Conservation (phyloP, 805 yeast genomes). For the Cyberlindnera mississippiensis region DNA sequence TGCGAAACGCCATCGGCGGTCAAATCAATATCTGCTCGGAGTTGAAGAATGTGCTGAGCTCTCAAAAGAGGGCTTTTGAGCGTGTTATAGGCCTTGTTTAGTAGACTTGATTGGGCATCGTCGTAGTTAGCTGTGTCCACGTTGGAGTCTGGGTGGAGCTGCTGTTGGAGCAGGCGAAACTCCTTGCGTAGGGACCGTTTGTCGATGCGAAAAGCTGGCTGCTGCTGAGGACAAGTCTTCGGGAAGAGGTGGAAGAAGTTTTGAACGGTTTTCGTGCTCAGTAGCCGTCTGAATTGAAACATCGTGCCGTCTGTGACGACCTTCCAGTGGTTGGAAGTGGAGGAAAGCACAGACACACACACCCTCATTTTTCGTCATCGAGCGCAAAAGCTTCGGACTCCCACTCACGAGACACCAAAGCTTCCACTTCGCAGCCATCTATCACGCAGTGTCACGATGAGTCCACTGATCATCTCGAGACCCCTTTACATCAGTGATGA, state of each 20-base stretch:
- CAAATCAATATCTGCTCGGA: conserved; percentile 45
- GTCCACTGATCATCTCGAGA: conserved; percentile 36
- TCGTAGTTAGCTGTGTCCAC: conserved; percentile 21
- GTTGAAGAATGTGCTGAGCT: conserved; percentile 53
- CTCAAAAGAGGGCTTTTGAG: conserved; percentile 67
- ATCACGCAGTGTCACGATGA: too few species aligned
- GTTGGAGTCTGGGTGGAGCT: conserved; percentile 75
- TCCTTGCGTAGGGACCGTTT: conserved; percentile 60
- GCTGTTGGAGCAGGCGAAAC: conserved; percentile 66
- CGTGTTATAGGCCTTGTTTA: conserved; percentile 77
- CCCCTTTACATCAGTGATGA: conserved; percentile 42
- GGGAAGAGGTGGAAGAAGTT: conserved; percentile 70
- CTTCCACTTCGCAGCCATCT: too few species aligned
- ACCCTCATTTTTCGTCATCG: too few species aligned
- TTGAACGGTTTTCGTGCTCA: conserved; percentile 5
- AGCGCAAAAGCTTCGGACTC: too few species aligned
- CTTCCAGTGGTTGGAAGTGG: too few species aligned
- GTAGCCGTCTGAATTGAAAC: conserved; percentile 10
- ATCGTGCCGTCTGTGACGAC: too few species aligned
- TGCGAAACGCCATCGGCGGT: conserved; percentile 52
- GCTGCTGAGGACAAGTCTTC: conserved; percentile 59
- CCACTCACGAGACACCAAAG: too few species aligned
- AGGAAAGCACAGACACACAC: too few species aligned
- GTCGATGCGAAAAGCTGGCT: conserved; percentile 69
- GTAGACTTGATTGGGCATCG: conserved; percentile 42